Percentiles rank a stretch among this genome's conserved stretches.
Evolutionary conservation across 148 eudicot species (phyloP).

Genomic region (Beta vulgaris): DNA sequence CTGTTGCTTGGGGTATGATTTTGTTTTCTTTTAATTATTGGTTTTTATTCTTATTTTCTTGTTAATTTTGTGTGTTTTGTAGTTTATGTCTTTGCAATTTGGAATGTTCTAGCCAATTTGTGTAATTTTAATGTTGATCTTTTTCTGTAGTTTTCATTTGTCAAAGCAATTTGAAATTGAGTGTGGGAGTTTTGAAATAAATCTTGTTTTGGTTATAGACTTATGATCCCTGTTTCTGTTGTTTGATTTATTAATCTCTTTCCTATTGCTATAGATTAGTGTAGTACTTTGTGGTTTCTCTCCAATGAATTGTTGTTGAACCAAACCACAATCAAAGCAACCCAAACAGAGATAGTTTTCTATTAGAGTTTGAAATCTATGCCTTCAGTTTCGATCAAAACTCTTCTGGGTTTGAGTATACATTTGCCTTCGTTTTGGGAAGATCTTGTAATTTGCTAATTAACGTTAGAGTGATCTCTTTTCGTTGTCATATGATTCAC

Average conservation of each 20-base stretch:
- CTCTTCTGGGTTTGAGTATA: too few species aligned
- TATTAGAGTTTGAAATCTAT: neutral
- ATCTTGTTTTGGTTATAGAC: neutral
- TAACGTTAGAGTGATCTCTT: neutral
- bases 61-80: neutral
- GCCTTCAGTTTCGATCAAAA: too few species aligned
- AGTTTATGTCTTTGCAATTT: neutral
- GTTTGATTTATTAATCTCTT: too few species aligned
- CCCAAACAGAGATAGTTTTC: neutral
- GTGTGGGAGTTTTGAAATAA: neutral
- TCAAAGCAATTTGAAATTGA: neutral
- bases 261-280: too few species aligned
- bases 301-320: neutral
- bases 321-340: neutral
- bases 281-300: too few species aligned
- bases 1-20: conserved; percentile 92
- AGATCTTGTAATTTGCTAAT: neutral
- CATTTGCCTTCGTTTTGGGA: neutral
- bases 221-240: too few species aligned
- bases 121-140: neutral
- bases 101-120: neutral
- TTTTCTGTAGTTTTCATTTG: neutral
- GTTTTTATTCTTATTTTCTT: neutral
- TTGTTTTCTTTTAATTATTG: neutral
- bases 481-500: neutral